Evolutionary conservation across 1,139 yeast genomes (phyloP).

Genomic region (Blastobotrys capitulatus): DNA sequence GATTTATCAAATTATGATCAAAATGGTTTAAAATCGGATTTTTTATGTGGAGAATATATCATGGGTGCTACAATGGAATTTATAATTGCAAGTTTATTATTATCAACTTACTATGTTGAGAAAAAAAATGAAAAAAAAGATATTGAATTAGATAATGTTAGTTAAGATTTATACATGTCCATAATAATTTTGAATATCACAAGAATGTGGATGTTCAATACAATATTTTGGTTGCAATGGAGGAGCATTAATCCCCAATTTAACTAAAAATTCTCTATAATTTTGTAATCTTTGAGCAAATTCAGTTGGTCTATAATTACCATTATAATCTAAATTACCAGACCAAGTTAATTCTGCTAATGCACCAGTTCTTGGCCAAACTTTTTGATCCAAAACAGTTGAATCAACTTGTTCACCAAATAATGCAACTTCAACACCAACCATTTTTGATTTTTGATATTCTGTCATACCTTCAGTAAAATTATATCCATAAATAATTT

Average conservation of each 20-base stretch:
- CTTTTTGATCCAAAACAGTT: constrained; percentile 34
- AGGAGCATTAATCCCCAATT: constrained; percentile 9
- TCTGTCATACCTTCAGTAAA: constrained; percentile 21
- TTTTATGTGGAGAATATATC: constrained; percentile 20
- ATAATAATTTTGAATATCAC: constrained; percentile 25
- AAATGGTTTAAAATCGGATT: constrained; percentile 15
- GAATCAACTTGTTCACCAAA: constrained; percentile 44
- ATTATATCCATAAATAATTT: constrained; percentile 40
- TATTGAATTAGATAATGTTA: no score
- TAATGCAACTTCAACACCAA: constrained; percentile 42
- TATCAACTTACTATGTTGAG: constrained; percentile 8
- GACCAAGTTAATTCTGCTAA: constrained; percentile 45
- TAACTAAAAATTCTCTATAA: constrained; percentile 39
- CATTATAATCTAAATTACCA: constrained; percentile 37
- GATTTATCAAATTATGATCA: constrained; percentile 17
- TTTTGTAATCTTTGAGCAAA: constrained; percentile 38
- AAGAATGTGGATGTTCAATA: constrained; percentile 39
- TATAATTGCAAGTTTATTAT: constrained; percentile 5
- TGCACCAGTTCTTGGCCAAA: constrained; percentile 47
- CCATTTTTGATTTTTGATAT: constrained; percentile 31
- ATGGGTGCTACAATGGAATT: constrained; percentile 22
- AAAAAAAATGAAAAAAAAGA: constrained; percentile 3
- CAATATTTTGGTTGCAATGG: constrained; percentile 29
- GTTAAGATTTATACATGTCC: constrained; percentile 5
- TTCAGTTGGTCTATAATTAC: constrained; percentile 30